Percentiles rank a stretch among this genome's conserved stretches.
Evolutionary conservation across 495 filamentous ascomycete genomes (phyloP).

Genomic region (Niebla homalea): DNA sequence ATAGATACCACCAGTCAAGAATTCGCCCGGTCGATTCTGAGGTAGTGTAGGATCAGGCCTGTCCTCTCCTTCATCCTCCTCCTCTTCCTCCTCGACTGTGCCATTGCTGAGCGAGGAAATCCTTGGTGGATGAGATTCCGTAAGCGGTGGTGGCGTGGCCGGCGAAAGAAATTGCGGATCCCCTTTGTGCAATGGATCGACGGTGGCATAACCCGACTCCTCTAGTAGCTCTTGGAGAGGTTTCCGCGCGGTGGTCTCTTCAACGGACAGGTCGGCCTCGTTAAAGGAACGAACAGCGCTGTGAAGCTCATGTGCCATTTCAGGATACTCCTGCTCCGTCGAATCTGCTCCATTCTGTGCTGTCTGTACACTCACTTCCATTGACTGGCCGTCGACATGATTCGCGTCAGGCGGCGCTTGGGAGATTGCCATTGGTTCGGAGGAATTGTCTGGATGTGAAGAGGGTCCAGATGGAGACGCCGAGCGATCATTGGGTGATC

Average conservation of each 20-base stretch:
- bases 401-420: too few relatives aligned
- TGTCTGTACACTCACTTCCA: too few relatives aligned
- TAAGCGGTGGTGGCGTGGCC: not conserved
- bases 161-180: not conserved
- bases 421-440: too few relatives aligned
- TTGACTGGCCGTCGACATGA: too few relatives aligned
- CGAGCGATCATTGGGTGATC: too few relatives aligned
- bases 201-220: constrained; percentile 35
- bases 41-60: constrained; percentile 12
- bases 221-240: constrained; percentile 38
- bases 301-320: not conserved
- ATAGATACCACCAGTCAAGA: too few relatives aligned
- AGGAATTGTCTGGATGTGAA: too few relatives aligned
- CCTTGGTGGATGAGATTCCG: constrained; percentile 1
- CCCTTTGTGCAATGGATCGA: not conserved
- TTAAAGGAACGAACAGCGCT: constrained; percentile 1
- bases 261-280: not conserved
- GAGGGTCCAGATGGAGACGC: too few relatives aligned
- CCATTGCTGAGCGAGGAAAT: too few relatives aligned
- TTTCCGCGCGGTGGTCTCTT: constrained; percentile 7
- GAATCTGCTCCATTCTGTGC: too few relatives aligned
- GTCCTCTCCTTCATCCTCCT: constrained; percentile 12
- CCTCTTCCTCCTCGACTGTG: too few relatives aligned
- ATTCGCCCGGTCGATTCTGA: constrained; percentile 8
- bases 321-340: not conserved